These are phyloP conservation scores for Penicillium antarcticum DNA, from an alignment of 495 filamentous ascomycete genomes.

Conservation along the genomic window DNA sequence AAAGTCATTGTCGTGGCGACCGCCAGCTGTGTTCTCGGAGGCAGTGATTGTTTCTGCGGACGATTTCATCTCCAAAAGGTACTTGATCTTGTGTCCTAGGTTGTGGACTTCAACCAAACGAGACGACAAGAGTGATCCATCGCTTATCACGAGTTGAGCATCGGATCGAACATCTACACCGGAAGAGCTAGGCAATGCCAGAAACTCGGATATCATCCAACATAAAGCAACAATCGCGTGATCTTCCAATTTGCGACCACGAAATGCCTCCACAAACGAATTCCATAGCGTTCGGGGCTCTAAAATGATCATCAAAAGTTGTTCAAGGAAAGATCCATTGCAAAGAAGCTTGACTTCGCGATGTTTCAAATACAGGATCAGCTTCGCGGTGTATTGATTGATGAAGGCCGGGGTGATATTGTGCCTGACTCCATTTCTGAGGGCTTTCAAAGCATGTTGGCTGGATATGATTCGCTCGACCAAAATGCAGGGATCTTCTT, in stretches of 20 bases:
- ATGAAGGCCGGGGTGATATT: constrained; percentile 51
- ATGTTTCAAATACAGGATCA: constrained; percentile 27
- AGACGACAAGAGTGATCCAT: constrained; percentile 26
- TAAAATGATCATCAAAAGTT: constrained; percentile 49
- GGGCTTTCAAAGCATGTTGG: constrained; percentile 38
- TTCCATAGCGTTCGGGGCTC: constrained; percentile 64
- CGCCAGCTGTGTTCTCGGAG: constrained; percentile 48
- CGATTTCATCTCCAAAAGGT: constrained; percentile 29
- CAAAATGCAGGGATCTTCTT: constrained; percentile 46
- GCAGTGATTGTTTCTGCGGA: background rate
- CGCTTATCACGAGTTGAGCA: constrained; percentile 23
- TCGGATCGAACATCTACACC: constrained; percentile 23
- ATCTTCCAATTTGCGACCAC: constrained; percentile 30
- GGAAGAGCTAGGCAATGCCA: constrained; percentile 37
- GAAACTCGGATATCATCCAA: constrained; percentile 58
- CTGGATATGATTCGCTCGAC: constrained; percentile 55
- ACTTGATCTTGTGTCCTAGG: constrained; percentile 43
- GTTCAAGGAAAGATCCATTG: constrained; percentile 52
- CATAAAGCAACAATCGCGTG: constrained; percentile 45
- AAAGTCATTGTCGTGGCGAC: constrained; percentile 78
- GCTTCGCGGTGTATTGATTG: constrained; percentile 28
- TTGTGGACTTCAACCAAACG: constrained; percentile 28
- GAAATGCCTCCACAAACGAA: constrained; percentile 45
- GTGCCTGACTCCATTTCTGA: constrained; percentile 48
- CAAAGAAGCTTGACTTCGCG: constrained; percentile 47